Conservation (phyloP, 306 rosid species). For the Sicyos edulis region DNA sequence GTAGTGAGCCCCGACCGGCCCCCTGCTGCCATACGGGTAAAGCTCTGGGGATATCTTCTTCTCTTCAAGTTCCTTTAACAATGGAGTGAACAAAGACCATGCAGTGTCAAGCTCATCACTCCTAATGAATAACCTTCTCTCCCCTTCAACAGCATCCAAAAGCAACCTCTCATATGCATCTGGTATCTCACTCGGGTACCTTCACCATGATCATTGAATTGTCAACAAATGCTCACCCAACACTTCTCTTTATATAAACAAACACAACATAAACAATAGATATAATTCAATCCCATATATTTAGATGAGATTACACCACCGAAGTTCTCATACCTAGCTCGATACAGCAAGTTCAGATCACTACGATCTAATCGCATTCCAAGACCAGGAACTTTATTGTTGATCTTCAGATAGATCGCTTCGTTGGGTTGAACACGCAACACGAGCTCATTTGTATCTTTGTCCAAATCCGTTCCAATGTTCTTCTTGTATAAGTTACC, state of each 20-base stretch:
- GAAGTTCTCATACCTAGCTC: slow-evolving; percentile 53
- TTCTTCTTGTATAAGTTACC: slow-evolving; percentile 85
- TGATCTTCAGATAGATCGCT: slow-evolving; percentile 91
- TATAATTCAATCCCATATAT: not conserved
- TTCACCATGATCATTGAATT: slow-evolving; percentile 33
- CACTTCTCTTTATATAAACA: not conserved
- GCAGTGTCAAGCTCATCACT: slow-evolving; percentile 97
- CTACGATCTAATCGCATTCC: slow-evolving; percentile 96
- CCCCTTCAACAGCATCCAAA: slow-evolving; percentile 90
- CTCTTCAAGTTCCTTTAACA: slow-evolving; percentile 74
- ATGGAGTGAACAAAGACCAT: slow-evolving; percentile 81
- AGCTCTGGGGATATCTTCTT: slow-evolving; percentile 88
- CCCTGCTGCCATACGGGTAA: slow-evolving; percentile 89
- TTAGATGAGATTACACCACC: not conserved
- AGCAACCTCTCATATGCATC: slow-evolving; percentile 94
- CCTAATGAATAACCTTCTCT: slow-evolving; percentile 81
- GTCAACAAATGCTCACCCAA: not conserved
- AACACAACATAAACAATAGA: not conserved
- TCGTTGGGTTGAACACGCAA: slow-evolving; percentile 97
- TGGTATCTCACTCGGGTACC: slow-evolving; percentile 81
- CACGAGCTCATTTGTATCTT: slow-evolving; percentile 91
- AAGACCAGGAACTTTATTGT: slow-evolving; percentile 94
- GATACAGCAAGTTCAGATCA: slow-evolving; percentile 76
- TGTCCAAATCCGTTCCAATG: slow-evolving; percentile 83
- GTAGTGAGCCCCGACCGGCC: slow-evolving; percentile 92